Evolutionary conservation across 2,329 filamentous ascomycete genomes (phyloP), one percentile per base, ranked within the genome.

Genomic region (Alternaria arborescens): DNA sequence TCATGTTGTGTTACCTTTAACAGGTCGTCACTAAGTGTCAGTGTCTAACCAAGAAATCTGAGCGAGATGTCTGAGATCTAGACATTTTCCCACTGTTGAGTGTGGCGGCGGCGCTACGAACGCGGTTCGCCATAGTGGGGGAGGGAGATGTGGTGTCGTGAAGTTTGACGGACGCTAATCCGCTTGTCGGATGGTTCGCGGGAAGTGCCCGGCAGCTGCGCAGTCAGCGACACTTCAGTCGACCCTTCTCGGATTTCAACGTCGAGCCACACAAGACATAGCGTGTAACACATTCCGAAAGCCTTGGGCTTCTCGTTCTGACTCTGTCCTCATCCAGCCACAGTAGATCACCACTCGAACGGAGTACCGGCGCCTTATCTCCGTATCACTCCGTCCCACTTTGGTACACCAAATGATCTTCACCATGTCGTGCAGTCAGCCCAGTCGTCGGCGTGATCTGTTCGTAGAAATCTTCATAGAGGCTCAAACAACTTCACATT

Each of bases 1-100:
- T 61, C 73, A 77, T 76, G 38, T 20, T 66, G 55, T 40, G 51
- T 47, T 61, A 50, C 40, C 30, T 34, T 50, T 24, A 38, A 32
- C n/a, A 26, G 32, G 22, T 50, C 30, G 6, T 50, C 14, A n/a
- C 30, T 55, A 22, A 48, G 30, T 26, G 42, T 59, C 48, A 60
- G 38, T 52, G 38, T 43, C 18, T 26, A 26, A 26, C 24, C 2
- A 26, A 26, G 24, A 26, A 26, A 26, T 26, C 24, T 20, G 30
- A 55, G 62, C 55, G 61, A 62, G 60, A 63, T 55, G 47, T 65
- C 30, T 62, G 46, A 26, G 24, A 43, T 28, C 22, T 34, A 24
- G 47, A 57, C 42, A 50, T 36, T 22, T 34, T 18, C 10, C 36
- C 36, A 44, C 26, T 52, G 12, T 22, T 48, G 20, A 32, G 50